A percentile compares a stretch with the other conserved stretches of the same genome.
Evolutionary conservation across 108 stramenopile species (phyloP).

Genomic region (Fragilaria crotonensis): DNA sequence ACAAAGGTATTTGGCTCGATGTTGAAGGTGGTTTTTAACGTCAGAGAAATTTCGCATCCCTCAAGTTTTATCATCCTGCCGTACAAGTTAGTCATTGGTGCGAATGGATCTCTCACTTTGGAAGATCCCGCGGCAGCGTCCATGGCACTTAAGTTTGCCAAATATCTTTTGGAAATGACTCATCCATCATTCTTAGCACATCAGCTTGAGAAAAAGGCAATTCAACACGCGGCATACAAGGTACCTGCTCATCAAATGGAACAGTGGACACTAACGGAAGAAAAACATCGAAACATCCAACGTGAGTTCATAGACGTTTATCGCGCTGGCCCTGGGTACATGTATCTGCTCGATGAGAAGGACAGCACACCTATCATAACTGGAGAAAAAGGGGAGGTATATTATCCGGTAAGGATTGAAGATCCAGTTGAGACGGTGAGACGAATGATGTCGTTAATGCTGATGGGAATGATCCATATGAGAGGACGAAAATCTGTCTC

Average conservation of each 20-base stretch:
- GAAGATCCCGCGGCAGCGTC: conserved; percentile 24
- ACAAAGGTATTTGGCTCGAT: conserved; percentile 18
- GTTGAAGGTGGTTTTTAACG: conserved; percentile 33
- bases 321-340: conserved; percentile 18
- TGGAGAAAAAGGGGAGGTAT: not conserved
- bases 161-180: conserved; percentile 31
- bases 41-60: conserved; percentile 25
- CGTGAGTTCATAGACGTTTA: conserved; percentile 22
- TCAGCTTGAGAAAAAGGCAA: conserved; percentile 27
- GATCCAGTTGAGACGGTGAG: conserved; percentile 24
- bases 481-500: conserved; percentile 36
- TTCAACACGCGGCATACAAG: conserved; percentile 11
- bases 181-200: conserved; percentile 23
- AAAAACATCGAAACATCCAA: conserved; percentile 6
- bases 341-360: conserved; percentile 48
- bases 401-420: conserved; percentile 28
- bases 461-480: conserved; percentile 46
- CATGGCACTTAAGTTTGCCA: conserved; percentile 42
- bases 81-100: conserved; percentile 30
- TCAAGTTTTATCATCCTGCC: conserved; percentile 48
- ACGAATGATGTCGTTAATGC: conserved; percentile 42
- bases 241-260: conserved; percentile 10
- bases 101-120: conserved; percentile 25
- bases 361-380: conserved; percentile 34
- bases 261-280: conserved; percentile 6